These are phyloP conservation scores for Melocanna baccifera DNA, from an alignment of 176 grass and related monocot genomes.

Conservation along the genomic window DNA sequence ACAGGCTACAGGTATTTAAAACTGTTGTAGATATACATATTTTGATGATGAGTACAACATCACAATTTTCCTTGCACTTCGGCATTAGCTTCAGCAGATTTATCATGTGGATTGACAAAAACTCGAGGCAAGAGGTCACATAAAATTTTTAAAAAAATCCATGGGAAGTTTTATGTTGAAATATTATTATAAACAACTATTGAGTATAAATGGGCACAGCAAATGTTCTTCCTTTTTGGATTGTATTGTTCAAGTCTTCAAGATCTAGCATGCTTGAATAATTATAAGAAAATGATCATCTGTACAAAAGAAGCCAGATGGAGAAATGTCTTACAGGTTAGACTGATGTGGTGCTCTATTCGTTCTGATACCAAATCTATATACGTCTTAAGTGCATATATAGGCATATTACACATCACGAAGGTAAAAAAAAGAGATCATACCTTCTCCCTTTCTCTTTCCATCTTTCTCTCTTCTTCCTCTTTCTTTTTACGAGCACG, in stretches of 20 bases:
- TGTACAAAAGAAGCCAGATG: not conserved
- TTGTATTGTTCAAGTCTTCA: not conserved
- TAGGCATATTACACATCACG: not conserved
- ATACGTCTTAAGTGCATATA: constrained; percentile 13
- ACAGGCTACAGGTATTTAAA: not conserved
- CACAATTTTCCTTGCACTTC: not conserved
- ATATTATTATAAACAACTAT: not conserved
- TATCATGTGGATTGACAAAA: not conserved
- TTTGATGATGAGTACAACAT: not conserved
- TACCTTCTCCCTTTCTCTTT: constrained; percentile 98
- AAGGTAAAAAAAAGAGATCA: constrained; percentile 13
- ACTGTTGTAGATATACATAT: not conserved
- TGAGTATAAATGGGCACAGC: not conserved
- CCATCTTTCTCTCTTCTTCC: constrained; percentile 94
- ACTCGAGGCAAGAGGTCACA: not conserved
- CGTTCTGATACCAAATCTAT: not conserved
- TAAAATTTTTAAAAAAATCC: not conserved
- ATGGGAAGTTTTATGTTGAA: not conserved
- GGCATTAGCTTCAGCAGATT: not conserved
- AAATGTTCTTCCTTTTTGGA: not conserved
- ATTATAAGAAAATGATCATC: not conserved
- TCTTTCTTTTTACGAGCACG: constrained; percentile 97
- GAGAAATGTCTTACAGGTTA: not conserved
- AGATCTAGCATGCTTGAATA: not conserved
- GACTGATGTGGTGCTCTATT: not conserved